Base-by-base conservation (phyloP, 192 early-diverging fungal genomes). In the Backusella tarrabulga region DNA sequence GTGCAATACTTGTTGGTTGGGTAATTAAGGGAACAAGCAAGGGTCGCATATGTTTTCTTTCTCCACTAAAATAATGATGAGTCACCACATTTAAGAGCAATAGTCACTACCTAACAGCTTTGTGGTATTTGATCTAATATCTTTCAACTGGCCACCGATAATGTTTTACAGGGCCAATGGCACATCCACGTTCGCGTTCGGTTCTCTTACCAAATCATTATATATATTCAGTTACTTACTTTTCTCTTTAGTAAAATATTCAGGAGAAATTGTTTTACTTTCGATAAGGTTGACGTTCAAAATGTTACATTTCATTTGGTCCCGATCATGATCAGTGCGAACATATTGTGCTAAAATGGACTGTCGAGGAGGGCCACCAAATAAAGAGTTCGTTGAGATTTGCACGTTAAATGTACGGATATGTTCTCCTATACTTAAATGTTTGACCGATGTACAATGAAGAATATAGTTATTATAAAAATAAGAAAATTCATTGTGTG, bases 31-130 rank as follows among this genome's bases (percentile, higher is more conserved):
- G 87, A n/a, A 99, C 95, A 40, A 99, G 80, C 63, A 98, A 81
- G 9, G 96, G 97, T 35, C 97, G 89, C 35, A 99, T 90, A 79
- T 95, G 95, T 80, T 99, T 98, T n/a, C 95, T 94, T 11, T 93
- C 89, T 21, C 91, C 87, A 41, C 78, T 80, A 77, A 98, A 96
- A 80, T 99, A 99, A 82, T 99, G 96, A 73, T 89, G 91, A 68
- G 89, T 90, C 66, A 99, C 90, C 15, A 94, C 95, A 60, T 93
- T 89, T 15, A 99, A 85, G 78, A 98, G 91, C 23, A 96, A 96
- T 97, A 96, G 14, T 92, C 93, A 29, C 26, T 29, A 29, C 1
- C 26, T 29, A 29, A 29, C 26, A 29, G 74, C 88, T 88, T 85
- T 23, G 90, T 87, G 69, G 97, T 94, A 78, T 97, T 96, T 60